Conservation (phyloP, 2,329 filamentous ascomycete genomes). For the Colletotrichum kahawae region DNA sequence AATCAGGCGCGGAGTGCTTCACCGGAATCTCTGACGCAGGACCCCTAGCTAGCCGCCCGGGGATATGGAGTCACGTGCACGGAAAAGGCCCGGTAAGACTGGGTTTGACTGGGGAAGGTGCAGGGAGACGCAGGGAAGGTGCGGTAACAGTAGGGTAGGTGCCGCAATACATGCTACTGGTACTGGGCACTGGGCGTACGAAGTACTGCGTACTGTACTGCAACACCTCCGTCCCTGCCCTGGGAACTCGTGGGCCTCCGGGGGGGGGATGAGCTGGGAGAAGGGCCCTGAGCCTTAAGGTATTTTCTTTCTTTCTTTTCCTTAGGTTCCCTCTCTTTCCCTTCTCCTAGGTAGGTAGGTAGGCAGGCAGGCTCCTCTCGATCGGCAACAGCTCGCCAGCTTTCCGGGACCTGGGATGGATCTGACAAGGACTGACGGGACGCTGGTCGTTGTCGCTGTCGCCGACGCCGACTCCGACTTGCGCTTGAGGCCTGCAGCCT, state of each 20-base stretch:
- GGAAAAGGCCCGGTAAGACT: not conserved
- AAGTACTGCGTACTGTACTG: not conserved
- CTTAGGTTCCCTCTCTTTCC: not conserved
- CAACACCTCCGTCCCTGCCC: not conserved
- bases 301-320: not conserved
- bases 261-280: not conserved
- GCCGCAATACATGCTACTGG: not conserved
- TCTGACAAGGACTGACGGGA: not conserved
- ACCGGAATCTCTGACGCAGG: constrained; percentile 14
- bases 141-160: not conserved
- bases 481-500: not conserved
- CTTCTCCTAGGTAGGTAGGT: not conserved
- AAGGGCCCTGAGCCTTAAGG: not conserved
- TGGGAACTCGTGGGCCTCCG: not conserved
- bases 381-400: constrained; percentile 1
- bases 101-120: not conserved
- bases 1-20: constrained; percentile 1
- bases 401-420: not conserved
- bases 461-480: not conserved
- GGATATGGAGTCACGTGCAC: constrained; percentile 6
- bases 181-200: not conserved
- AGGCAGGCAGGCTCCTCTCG: not conserved
- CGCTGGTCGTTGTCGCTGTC: not conserved
- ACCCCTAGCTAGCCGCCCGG: not conserved
- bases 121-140: constrained; percentile 2